phyloP scores from a whole-genome alignment of 805 yeast species.

The Jamesozyma hellenica region DNA sequence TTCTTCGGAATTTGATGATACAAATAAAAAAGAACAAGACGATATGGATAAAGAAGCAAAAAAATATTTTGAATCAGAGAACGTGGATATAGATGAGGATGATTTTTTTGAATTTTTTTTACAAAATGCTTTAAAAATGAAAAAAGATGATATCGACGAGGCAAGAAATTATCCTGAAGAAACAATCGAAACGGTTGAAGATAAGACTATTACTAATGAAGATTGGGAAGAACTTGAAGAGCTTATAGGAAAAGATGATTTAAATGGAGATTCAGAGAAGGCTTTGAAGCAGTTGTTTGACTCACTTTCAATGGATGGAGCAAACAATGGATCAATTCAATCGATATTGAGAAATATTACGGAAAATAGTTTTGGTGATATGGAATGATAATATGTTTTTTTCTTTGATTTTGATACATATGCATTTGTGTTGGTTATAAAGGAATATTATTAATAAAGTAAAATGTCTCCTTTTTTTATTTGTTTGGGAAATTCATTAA shows the following conservation, averaged over 20 bases:
- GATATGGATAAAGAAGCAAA: conserved; percentile 22
- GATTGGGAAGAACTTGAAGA: conserved; percentile 5
- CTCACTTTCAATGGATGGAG: conserved; percentile 8
- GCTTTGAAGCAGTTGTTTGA: conserved; percentile 8
- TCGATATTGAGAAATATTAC: conserved; percentile 7
- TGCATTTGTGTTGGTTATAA: too few relatives aligned
- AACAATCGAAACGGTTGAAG: not conserved
- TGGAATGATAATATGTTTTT: too few relatives aligned
- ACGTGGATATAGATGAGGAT: conserved; percentile 48
- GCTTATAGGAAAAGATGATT: not conserved
- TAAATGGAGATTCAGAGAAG: conserved; percentile 1
- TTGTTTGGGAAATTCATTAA: not conserved
- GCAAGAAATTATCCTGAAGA: conserved; percentile 16
- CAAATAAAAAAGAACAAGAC: conserved; percentile 28
- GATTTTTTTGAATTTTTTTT: conserved; percentile 60
- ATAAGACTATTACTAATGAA: conserved; percentile 1
- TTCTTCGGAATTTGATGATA: not conserved
- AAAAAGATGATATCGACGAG: conserved; percentile 36
- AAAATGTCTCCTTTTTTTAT: too few relatives aligned
- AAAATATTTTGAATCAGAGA: conserved; percentile 27
- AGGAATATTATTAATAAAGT: too few relatives aligned
- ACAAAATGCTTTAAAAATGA: conserved; percentile 42
- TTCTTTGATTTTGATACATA: too few relatives aligned
- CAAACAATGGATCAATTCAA: conserved; percentile 10
- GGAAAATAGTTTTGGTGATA: not conserved